Conservation (phyloP, 1,284 basidiomycete genomes). For the Thelephora terrestris region DNA sequence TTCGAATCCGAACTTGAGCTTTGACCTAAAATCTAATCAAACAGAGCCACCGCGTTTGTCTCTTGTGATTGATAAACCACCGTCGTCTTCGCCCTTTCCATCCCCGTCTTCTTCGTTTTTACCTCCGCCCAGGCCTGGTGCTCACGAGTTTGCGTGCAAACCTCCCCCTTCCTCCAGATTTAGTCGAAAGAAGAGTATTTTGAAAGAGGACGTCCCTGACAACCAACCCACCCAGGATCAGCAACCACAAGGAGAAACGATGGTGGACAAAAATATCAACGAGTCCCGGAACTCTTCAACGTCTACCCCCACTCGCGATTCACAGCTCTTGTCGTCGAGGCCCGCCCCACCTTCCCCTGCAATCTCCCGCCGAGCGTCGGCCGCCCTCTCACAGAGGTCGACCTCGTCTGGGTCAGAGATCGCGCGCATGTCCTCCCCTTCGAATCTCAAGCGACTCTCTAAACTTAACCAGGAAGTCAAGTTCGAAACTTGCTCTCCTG, state of each 20-base stretch:
- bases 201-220: background rate
- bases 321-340: constrained; percentile 39
- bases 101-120: constrained; percentile 58
- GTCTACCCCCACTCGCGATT: constrained; percentile 16
- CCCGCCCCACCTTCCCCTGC: constrained; percentile 60
- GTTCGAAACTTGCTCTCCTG: constrained; percentile 16
- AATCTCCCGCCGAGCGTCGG: constrained; percentile 44
- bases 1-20: no score
- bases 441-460: constrained; percentile 20
- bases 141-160: constrained; percentile 55
- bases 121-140: constrained; percentile 50
- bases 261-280: background rate
- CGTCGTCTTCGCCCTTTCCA: constrained; percentile 51
- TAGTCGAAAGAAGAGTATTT: constrained; percentile 13
- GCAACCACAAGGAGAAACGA: background rate
- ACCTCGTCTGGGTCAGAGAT: constrained; percentile 16
- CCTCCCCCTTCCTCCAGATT: constrained; percentile 24
- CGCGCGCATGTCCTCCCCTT: constrained; percentile 15
- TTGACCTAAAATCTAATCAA: background rate
- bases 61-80: constrained; percentile 32
- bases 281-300: constrained; percentile 5
- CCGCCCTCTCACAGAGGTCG: constrained; percentile 27
- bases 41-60: constrained; percentile 30
- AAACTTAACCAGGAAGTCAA: constrained; percentile 16
- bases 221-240: background rate